Percentiles rank a stretch among this genome's conserved stretches.
Conservation (phyloP, 306 rosid species). For the Cucumis melo region DNA sequence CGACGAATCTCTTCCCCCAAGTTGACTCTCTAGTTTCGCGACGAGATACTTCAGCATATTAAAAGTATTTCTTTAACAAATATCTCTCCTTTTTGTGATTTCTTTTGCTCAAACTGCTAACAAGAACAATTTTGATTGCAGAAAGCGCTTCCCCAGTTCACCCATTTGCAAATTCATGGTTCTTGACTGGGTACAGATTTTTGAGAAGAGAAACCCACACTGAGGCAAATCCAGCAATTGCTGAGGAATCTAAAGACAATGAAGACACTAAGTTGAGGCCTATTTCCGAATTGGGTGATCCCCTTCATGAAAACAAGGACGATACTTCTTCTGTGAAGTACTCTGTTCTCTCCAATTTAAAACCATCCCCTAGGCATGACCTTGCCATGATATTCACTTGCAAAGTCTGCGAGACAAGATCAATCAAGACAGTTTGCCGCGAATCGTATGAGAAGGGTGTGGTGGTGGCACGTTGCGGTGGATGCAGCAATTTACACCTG, state of each 20-base stretch:
- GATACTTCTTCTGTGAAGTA: slow-evolving; percentile 19
- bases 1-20: not conserved
- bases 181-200: slow-evolving; percentile 23
- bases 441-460: slow-evolving; percentile 82
- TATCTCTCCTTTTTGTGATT: not conserved
- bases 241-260: slow-evolving; percentile 23
- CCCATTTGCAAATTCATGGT: slow-evolving; percentile 20
- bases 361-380: slow-evolving; percentile 75
- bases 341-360: slow-evolving; percentile 42
- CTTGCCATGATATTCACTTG: slow-evolving; percentile 89
- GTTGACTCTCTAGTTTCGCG: not conserved
- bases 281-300: slow-evolving; percentile 6
- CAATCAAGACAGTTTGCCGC: slow-evolving; percentile 57
- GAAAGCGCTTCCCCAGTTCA: slow-evolving; percentile 25
- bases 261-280: slow-evolving; percentile 16
- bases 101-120: not conserved
- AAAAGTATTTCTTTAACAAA: not conserved
- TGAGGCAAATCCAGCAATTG: slow-evolving; percentile 18
- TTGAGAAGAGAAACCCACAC: slow-evolving; percentile 24
- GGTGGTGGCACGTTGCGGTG: slow-evolving; percentile 73
- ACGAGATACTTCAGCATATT: not conserved
- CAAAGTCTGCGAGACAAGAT: slow-evolving; percentile 85
- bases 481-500: slow-evolving; percentile 74
- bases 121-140: slow-evolving; percentile 19
- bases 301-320: slow-evolving; percentile 11